Evolutionary conservation across 306 rosid genomes (phyloP).

Genomic region (Ochetophila trinervis): DNA sequence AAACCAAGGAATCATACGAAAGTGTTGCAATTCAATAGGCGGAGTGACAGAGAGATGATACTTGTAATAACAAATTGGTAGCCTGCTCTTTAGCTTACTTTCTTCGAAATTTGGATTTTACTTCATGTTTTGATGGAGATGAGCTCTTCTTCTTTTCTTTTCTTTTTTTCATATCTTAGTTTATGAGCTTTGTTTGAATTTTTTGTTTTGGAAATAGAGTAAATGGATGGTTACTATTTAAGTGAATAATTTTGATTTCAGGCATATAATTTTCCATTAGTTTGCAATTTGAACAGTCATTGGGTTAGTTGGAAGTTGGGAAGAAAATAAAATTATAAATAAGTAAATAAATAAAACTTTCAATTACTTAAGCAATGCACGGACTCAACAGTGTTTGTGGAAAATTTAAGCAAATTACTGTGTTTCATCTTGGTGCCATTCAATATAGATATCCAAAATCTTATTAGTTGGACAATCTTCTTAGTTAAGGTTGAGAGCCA

Average conservation of each 20-base stretch:
- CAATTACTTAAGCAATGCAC: neutral
- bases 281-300: slow-evolving; percentile 16
- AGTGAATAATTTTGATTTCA: slow-evolving; percentile 22
- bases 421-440: no score
- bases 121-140: no score
- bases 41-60: no score
- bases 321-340: neutral
- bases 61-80: no score
- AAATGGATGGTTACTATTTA: neutral
- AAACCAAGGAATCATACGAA: no score
- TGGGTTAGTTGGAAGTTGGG: slow-evolving; percentile 6
- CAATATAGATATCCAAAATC: no score
- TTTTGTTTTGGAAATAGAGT: neutral
- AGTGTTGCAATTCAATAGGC: no score
- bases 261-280: neutral
- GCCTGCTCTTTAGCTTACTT: no score
- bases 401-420: no score
- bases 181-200: neutral
- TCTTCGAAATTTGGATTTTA: no score
- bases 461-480: no score
- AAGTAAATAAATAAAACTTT: neutral
- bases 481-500: no score
- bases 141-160: neutral
- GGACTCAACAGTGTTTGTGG: neutral
- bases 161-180: neutral